Percentiles rank a stretch among this genome's conserved stretches.
Conservation (phyloP, 2,329 filamentous ascomycete species). For the Nakataea oryzae region DNA sequence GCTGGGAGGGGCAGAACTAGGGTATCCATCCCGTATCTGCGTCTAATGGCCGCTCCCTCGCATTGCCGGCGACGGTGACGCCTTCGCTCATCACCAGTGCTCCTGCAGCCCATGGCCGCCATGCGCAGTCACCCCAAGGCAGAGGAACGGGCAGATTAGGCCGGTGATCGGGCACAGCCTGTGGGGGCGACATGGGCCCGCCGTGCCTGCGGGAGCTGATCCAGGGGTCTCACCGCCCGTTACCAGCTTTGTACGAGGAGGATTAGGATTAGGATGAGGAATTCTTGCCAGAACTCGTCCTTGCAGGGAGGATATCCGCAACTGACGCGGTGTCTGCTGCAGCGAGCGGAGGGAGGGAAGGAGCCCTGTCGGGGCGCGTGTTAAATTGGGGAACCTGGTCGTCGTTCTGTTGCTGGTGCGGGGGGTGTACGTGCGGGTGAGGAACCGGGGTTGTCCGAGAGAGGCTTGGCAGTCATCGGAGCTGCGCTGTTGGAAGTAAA, state of each 20-base stretch:
- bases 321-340: neutral
- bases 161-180: neutral
- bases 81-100: neutral
- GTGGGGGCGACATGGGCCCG: neutral
- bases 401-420: neutral
- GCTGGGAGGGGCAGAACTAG: constrained; percentile 63
- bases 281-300: neutral
- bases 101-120: neutral
- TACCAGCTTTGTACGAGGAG: neutral
- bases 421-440: no score
- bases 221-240: neutral
- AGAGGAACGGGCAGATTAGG: neutral
- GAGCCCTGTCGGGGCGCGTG: no score
- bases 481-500: neutral
- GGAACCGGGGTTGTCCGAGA: neutral
- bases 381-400: no score
- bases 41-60: neutral
- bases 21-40: constrained; percentile 3
- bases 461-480: neutral
- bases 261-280: no score
- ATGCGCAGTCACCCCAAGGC: neutral
- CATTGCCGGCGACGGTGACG: neutral
- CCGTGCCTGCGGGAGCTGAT: neutral
- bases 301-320: neutral
- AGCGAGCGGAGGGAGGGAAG: no score